Conservation (phyloP, 2,329 filamentous ascomycete genomes). For the Scytalidium lignicola region DNA sequence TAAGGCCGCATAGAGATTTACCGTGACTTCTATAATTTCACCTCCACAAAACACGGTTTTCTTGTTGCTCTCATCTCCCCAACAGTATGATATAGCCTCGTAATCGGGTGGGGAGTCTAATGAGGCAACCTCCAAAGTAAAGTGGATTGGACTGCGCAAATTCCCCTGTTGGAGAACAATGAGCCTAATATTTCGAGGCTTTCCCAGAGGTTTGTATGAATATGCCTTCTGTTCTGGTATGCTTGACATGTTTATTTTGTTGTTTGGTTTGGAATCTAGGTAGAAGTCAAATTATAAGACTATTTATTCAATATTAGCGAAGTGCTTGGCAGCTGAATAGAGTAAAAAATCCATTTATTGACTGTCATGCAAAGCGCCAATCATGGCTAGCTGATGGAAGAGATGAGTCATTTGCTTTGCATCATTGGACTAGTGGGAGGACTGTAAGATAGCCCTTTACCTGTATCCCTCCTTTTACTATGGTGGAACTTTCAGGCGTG, state of each 20-base stretch:
- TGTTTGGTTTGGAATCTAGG: neutral
- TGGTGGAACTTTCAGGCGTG: too few species aligned
- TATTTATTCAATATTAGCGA: neutral
- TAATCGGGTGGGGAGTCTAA: neutral
- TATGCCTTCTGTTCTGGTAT: neutral
- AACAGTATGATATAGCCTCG: conserved; percentile 8
- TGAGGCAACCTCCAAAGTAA: neutral
- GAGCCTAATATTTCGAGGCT: neutral
- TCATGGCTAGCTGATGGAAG: too few species aligned
- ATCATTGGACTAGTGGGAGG: too few species aligned
- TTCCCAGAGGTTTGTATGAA: neutral
- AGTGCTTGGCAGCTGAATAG: neutral
- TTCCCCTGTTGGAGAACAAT: neutral
- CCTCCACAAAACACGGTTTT: conserved; percentile 2
- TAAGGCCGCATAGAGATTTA: conserved; percentile 3
- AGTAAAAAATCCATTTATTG: too few species aligned
- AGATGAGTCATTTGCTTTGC: too few species aligned
- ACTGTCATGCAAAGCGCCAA: too few species aligned
- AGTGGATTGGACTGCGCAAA: neutral
- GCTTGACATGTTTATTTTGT: neutral
- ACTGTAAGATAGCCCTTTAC: too few species aligned
- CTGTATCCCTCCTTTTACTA: too few species aligned
- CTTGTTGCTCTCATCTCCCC: conserved; percentile 5
- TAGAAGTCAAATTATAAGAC: neutral
- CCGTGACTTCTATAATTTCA: conserved; percentile 4